A percentile compares a stretch with the other conserved stretches of the same genome.
phyloP scores from a whole-genome alignment of 2,329 filamentous ascomycete species.

The Fusarium sp. region DNA sequence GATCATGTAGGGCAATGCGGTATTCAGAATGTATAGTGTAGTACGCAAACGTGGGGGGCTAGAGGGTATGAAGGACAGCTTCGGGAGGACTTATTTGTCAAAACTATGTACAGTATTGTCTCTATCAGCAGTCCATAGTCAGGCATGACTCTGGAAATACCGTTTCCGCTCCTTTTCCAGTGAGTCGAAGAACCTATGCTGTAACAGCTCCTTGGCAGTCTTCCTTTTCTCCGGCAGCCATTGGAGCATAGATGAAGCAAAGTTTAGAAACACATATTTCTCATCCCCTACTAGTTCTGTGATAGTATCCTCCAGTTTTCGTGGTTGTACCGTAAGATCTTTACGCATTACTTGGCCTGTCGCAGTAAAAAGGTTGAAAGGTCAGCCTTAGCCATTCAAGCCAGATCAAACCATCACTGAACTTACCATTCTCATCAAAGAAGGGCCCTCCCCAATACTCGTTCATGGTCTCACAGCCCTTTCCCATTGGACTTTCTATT shows the following conservation, averaged over 20 bases:
- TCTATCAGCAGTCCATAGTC: not conserved
- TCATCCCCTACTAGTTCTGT: conserved; percentile 31
- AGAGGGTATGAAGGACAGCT: too few species aligned
- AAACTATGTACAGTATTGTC: too few species aligned
- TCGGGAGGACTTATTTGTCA: too few species aligned
- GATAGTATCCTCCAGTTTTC: conserved; percentile 20
- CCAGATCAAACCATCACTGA: accelerated
- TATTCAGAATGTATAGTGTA: too few species aligned
- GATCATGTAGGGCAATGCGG: too few species aligned
- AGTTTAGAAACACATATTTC: conserved; percentile 36
- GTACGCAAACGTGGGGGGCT: too few species aligned
- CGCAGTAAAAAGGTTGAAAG: not conserved
- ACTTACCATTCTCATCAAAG: conserved; percentile 20
- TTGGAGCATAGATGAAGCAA: conserved; percentile 38
- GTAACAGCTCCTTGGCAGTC: conserved; percentile 35
- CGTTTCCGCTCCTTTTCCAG: not conserved
- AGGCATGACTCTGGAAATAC: not conserved
- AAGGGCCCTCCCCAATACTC: conserved; percentile 36
- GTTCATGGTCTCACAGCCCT: conserved; percentile 29
- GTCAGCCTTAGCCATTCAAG: not conserved
- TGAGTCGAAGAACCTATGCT: conserved; percentile 34
- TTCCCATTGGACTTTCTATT: not conserved
- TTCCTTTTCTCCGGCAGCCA: conserved; percentile 41
- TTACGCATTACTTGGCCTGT: not conserved
- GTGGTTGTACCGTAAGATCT: not conserved